Percentiles rank a stretch among this genome's conserved stretches.
Conservation (phyloP, 2,329 filamentous ascomycete species). For the Apiospora malaysiana region DNA sequence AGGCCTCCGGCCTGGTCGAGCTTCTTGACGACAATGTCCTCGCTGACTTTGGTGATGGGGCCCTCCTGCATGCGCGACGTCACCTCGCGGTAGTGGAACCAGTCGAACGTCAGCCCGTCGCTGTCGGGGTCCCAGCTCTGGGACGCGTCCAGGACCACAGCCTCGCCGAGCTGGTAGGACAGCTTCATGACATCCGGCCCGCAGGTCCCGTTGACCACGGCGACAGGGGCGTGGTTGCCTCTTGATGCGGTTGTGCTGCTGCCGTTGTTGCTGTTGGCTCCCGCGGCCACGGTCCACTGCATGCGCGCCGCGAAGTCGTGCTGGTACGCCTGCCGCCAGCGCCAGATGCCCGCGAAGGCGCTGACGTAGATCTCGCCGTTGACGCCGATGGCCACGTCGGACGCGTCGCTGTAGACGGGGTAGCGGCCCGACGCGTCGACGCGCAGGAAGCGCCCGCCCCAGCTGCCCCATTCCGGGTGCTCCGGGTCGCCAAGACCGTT, state of each 20-base stretch:
- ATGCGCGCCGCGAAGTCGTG: slow-evolving; percentile 34
- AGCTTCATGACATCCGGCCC: slow-evolving; percentile 43
- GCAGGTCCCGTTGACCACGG: slow-evolving; percentile 46
- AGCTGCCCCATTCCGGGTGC: slow-evolving; percentile 48
- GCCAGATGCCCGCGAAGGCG: slow-evolving; percentile 30
- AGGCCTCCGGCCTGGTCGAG: slow-evolving; percentile 31
- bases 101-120: slow-evolving; percentile 46
- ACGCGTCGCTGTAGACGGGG: slow-evolving; percentile 25
- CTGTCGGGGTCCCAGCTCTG: slow-evolving; percentile 48
- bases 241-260: slow-evolving; percentile 30
- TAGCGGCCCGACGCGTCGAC: slow-evolving; percentile 21
- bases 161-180: slow-evolving; percentile 41
- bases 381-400: slow-evolving; percentile 26
- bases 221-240: slow-evolving; percentile 50
- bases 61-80: slow-evolving; percentile 24
- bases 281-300: slow-evolving; percentile 30
- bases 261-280: too few species aligned
- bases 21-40: slow-evolving; percentile 19
- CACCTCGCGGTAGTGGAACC: slow-evolving; percentile 49
- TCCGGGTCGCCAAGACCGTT: slow-evolving; percentile 50
- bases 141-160: slow-evolving; percentile 45
- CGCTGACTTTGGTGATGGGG: slow-evolving; percentile 21
- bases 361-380: slow-evolving; percentile 26
- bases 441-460: slow-evolving; percentile 45
- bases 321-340: slow-evolving; percentile 33